phyloP scores from a whole-genome alignment of 768 basidiomycete species.

The Tylopilus plumbeoviolaceoides region DNA sequence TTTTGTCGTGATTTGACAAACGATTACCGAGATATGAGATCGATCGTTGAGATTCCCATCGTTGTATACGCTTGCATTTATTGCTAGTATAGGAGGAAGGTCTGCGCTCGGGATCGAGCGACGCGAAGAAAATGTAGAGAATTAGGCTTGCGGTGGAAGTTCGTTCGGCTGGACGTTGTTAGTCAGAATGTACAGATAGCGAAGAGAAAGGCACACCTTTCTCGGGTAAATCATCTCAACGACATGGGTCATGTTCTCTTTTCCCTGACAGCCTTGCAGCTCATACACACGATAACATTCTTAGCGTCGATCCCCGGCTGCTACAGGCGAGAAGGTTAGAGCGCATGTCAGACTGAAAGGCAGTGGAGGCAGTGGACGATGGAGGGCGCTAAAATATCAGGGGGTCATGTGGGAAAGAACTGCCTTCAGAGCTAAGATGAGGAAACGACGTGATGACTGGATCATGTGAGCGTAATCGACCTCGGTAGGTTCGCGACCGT shows the following conservation, averaged over 20 bases:
- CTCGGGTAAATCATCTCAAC: constrained; percentile 86
- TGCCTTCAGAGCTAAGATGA: constrained; percentile 78
- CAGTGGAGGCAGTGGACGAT: not conserved
- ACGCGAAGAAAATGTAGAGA: constrained; percentile 65
- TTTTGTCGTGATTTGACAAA: constrained; percentile 74
- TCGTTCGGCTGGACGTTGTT: constrained; percentile 33
- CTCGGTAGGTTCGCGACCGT: constrained; percentile 68
- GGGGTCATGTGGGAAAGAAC: constrained; percentile 57
- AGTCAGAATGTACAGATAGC: not conserved
- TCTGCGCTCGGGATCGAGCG: constrained; percentile 60
- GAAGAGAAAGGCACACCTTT: constrained; percentile 46
- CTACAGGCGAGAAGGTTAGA: constrained; percentile 31
- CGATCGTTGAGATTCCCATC: constrained; percentile 56
- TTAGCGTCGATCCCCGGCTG: constrained; percentile 73
- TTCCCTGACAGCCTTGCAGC: constrained; percentile 65
- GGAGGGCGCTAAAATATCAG: constrained; percentile 37
- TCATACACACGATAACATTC: constrained; percentile 69
- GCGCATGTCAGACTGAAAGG: constrained; percentile 22
- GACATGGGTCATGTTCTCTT: constrained; percentile 78
- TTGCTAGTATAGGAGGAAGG: constrained; percentile 78
- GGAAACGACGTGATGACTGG: constrained; percentile 92
- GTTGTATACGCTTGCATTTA: constrained; percentile 81
- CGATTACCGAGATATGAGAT: constrained; percentile 54
- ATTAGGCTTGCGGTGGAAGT: constrained; percentile 39
- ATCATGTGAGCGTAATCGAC: constrained; percentile 85